Conservation (phyloP, 1,284 basidiomycete genomes). For the Clitocybe nebularis region DNA sequence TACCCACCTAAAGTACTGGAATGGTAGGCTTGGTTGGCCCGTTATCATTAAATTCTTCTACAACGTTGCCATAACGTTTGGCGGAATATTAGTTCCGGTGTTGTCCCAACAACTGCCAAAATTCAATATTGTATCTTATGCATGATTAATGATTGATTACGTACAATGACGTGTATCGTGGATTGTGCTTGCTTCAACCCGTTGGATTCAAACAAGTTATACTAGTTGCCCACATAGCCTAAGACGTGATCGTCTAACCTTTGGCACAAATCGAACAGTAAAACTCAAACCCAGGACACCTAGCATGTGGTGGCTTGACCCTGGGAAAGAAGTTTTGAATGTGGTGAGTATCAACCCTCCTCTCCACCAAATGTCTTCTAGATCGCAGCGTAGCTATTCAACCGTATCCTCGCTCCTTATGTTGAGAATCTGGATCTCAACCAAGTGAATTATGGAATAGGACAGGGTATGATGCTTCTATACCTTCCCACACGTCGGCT, state of each 20-base stretch:
- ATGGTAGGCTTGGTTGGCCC: no score
- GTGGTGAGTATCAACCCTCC: constrained; percentile 43
- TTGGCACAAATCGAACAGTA: constrained; percentile 1
- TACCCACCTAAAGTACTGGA: no score
- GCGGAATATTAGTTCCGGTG: no score
- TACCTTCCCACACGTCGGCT: constrained; percentile 2
- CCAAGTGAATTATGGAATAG: constrained; percentile 94
- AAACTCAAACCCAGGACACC: no score
- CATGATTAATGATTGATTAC: neutral
- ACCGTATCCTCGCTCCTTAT: constrained; percentile 91
- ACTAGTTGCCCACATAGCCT: no score
- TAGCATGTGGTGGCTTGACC: constrained; percentile 77
- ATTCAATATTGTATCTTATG: neutral
- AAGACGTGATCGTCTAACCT: neutral
- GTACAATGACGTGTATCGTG: constrained; percentile 8
- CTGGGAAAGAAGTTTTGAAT: constrained; percentile 75
- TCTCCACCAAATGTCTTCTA: neutral
- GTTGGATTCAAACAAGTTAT: constrained; percentile 1
- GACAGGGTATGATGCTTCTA: constrained; percentile 58
- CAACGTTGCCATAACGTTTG: no score
- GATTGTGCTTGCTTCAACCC: neutral
- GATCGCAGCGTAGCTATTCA: constrained; percentile 62
- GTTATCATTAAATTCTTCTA: no score
- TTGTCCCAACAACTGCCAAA: no score
- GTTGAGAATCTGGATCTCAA: constrained; percentile 95